phyloP scores from a whole-genome alignment of 2,329 filamentous ascomycete genomes.

The Lecanosticta acicola region DNA sequence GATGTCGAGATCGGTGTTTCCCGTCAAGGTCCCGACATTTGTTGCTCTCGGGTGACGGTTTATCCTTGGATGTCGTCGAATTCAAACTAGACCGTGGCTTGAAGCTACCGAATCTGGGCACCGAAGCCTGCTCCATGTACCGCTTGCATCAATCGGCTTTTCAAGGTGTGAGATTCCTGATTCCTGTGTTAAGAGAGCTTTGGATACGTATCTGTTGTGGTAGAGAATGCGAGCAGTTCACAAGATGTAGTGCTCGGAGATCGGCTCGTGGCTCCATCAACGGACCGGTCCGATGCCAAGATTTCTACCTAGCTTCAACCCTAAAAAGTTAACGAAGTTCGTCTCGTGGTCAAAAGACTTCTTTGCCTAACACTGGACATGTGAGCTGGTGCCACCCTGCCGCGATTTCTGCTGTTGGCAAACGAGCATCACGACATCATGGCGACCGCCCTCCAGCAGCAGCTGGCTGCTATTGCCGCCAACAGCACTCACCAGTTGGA shows the following conservation, averaged over 20 bases:
- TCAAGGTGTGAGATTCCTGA: no score
- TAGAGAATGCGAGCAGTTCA: background rate
- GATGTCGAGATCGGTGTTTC: conserved; percentile 2
- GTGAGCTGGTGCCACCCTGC: no score
- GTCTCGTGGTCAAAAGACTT: background rate
- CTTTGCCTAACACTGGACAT: no score
- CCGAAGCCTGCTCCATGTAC: conserved; percentile 23
- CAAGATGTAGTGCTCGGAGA: background rate
- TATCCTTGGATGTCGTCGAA: conserved; percentile 10
- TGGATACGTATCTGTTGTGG: background rate
- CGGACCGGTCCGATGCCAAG: background rate
- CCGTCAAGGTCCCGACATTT: background rate
- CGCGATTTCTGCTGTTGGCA: background rate
- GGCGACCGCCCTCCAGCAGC: conserved; percentile 82
- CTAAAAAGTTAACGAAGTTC: background rate
- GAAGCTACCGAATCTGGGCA: conserved; percentile 74
- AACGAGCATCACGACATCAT: conserved; percentile 43
- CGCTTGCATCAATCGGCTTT: background rate
- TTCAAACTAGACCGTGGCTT: conserved; percentile 44
- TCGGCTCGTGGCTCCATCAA: background rate
- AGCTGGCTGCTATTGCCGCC: conserved; percentile 86
- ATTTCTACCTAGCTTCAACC: background rate
- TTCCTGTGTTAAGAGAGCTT: no score
- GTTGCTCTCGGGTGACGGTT: background rate
- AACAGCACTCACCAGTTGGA: conserved; percentile 87